Evolutionary conservation across 257 asterid genomes (phyloP).

Genomic region (Apocynum venetum): DNA sequence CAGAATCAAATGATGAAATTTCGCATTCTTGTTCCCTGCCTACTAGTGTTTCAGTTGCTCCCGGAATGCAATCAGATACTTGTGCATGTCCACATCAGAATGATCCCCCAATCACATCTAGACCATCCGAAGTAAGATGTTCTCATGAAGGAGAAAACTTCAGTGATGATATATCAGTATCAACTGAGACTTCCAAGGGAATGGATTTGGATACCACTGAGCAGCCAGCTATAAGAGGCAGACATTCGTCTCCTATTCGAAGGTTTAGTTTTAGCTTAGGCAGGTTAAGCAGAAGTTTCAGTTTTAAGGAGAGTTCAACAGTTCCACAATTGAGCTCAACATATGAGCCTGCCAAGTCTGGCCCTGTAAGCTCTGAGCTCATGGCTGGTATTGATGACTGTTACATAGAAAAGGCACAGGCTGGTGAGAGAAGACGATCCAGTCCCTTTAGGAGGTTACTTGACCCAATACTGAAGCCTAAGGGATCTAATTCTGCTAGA

Average conservation of each 20-base stretch:
- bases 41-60: slow-evolving; percentile 24
- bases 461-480: slow-evolving; percentile 67
- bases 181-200: slow-evolving; percentile 33
- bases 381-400: slow-evolving; percentile 30
- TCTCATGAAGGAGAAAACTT: slow-evolving; percentile 26
- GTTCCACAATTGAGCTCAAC: slow-evolving; percentile 43
- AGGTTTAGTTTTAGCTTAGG: slow-evolving; percentile 75
- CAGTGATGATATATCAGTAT: slow-evolving; percentile 24
- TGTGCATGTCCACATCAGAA: slow-evolving; percentile 16
- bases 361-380: slow-evolving; percentile 39
- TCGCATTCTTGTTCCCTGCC: slow-evolving; percentile 69
- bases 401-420: slow-evolving; percentile 40
- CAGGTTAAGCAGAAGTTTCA: slow-evolving; percentile 74
- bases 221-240: slow-evolving; percentile 40
- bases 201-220: slow-evolving; percentile 29
- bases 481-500: slow-evolving; percentile 41
- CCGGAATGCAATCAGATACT: slow-evolving; percentile 27
- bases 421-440: slow-evolving; percentile 49
- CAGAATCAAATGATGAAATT: slow-evolving; percentile 32
- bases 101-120: slow-evolving; percentile 24
- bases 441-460: slow-evolving; percentile 87
- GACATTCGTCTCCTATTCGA: slow-evolving; percentile 65
- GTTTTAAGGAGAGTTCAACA: slow-evolving; percentile 70
- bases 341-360: slow-evolving; percentile 40
- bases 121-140: slow-evolving; percentile 30